Evolutionary conservation across 371 early-diverging fungal species (phyloP).

Genomic region (Ordospora colligata): DNA sequence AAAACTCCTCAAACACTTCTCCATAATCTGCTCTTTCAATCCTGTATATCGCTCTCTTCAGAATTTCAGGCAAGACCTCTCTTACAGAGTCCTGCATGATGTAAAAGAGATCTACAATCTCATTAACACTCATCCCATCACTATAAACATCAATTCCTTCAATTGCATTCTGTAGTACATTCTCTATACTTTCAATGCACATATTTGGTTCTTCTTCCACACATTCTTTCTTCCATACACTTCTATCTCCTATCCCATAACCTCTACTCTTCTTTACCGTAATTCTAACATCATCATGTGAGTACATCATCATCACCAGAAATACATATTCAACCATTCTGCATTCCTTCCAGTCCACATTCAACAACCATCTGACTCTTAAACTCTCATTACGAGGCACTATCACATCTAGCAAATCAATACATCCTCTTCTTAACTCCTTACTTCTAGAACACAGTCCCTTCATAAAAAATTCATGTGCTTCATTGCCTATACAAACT

Average conservation of each 20-base stretch:
- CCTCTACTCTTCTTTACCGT: neutral
- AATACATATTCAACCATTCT: neutral
- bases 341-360: neutral
- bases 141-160: neutral
- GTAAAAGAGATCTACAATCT: neutral
- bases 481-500: neutral
- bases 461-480: neutral
- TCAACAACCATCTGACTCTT: neutral
- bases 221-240: no score
- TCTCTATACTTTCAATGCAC: neutral
- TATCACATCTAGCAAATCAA: neutral
- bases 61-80: neutral
- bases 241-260: neutral
- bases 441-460: neutral
- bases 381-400: neutral
- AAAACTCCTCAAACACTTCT: neutral
- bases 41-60: neutral
- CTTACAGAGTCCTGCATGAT: neutral
- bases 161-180: neutral
- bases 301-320: neutral
- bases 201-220: neutral
- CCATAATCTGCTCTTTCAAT: neutral
- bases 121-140: neutral
- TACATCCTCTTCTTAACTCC: neutral
- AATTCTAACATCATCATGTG: neutral